These are phyloP conservation scores for Trichoderma sp. DNA, from an alignment of 2,329 filamentous ascomycete species.

Conservation along the genomic window DNA sequence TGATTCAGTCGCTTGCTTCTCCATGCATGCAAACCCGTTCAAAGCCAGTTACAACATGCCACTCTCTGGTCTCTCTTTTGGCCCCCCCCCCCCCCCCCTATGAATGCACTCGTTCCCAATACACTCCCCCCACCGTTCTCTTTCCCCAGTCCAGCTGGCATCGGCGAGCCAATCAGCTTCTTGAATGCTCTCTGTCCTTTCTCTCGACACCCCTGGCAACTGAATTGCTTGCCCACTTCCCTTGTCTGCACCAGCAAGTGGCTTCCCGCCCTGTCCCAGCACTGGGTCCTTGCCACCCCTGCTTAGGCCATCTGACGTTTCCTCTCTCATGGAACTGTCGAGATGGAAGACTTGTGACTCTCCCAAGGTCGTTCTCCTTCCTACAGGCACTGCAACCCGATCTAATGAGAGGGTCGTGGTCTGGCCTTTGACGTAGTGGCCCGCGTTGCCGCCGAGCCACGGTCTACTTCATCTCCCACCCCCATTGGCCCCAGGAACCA, in stretches of 20 bases:
- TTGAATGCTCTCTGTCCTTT: slow-evolving; percentile 33
- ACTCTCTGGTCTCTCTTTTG: background rate
- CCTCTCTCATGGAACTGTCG: slow-evolving; percentile 31
- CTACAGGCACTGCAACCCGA: slow-evolving; percentile 29
- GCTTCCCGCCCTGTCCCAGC: slow-evolving; percentile 36
- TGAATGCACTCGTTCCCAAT: slow-evolving; percentile 28
- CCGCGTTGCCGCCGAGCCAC: slow-evolving; percentile 38
- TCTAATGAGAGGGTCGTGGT: slow-evolving; percentile 32
- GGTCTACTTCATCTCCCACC: slow-evolving; percentile 41
- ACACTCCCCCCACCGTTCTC: slow-evolving; percentile 31
- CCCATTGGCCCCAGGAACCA: slow-evolving; percentile 39
- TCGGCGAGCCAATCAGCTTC: slow-evolving; percentile 29
- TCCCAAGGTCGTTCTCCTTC: slow-evolving; percentile 20
- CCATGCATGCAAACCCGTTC: slow-evolving; percentile 26
- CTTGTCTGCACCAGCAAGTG: slow-evolving; percentile 32
- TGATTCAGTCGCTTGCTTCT: slow-evolving; percentile 24
- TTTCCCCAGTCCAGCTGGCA: slow-evolving; percentile 28
- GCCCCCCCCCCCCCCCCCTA: slow-evolving; percentile 1
- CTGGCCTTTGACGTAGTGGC: slow-evolving; percentile 36
- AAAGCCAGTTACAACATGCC: slow-evolving; percentile 10
- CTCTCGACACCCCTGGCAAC: slow-evolving; percentile 31
- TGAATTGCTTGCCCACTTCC: slow-evolving; percentile 21
- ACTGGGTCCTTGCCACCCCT: slow-evolving; percentile 33
- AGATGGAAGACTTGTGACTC: slow-evolving; percentile 26
- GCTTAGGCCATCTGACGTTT: slow-evolving; percentile 36